Evolutionary conservation across 768 basidiomycete species (phyloP), one percentile per base, ranked within the genome.

Genomic region (Termitomyces sp.): DNA sequence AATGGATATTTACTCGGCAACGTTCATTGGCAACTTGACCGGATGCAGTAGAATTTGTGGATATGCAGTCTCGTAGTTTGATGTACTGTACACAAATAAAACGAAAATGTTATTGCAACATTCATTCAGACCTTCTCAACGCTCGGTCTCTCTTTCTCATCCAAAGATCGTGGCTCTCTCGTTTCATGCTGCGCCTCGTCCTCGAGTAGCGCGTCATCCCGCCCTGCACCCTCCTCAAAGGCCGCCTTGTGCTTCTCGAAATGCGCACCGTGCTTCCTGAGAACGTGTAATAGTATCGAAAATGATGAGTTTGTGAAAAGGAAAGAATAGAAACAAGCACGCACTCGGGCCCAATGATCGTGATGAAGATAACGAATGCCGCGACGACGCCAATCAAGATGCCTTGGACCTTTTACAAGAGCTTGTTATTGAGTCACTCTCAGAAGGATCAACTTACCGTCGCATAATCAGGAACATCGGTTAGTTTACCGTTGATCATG

Each of bases 301-400:
- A 52, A 18, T 6, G 37, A n/a, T 6, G 37, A n/a, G 22, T 18
- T 24, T 24, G 22, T 28, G 31, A 54, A 37, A 51, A 31, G 4
- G 36, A 39, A 44, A 47, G 16, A 5, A 26, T n/a, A 37, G 2
- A 1, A 24, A 55, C 39, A 3, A 28, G 53, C 18, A 80, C 88
- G 57, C 62, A 87, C 86, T 83, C 81, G 0, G 90, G 87, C 3
- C 94, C 94, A 56, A 96, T 69, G 61, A 92, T 73, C 13, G 87
- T 87, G 64, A 91, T 79, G 66, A 92, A 29, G 46, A 96, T 71
- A 44, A 92, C 83, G 61, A 88, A 95, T 0, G 83, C 86, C 1
- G 90, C 78, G 20, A 97, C 88, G 26, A 81, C 78, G 8, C 94
- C 94, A 47, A 97, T 87, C 37, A 98, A 77, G 66, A 98, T 94